Evolutionary conservation across 495 filamentous ascomycete species (phyloP), one percentile per base, ranked within the genome.

Genomic region (Amphirosellinia nigrospora): DNA sequence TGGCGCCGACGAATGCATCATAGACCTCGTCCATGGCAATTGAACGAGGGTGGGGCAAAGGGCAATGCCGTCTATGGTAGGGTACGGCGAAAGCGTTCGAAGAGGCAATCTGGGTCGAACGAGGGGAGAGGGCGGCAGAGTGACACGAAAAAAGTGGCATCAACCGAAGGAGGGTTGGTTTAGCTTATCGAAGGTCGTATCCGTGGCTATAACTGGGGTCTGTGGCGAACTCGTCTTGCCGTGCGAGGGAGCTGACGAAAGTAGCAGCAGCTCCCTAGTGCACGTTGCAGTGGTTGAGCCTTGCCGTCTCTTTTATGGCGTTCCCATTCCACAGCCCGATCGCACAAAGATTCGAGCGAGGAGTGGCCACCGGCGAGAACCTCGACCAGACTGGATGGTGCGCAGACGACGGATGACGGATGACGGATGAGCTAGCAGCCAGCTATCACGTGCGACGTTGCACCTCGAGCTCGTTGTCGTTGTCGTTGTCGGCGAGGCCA

Each of bases 1-100:
- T 39, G 70, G 64, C 23, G 67, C 69, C 50, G 71, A 71, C 48
- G 74, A 59, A 59, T 63, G 70, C 70, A 67, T 76, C 73, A 41
- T 71, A 73, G 19, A 59, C 76, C 43, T 80, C 78, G 63, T 80
- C 78, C 78, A 80, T 80, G 70, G 68, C 62, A 52, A 30, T 45
- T 34, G 15, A 66, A n/a, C 36, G 15, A 64, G 36, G 38, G 19
- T n/a, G 28, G 11, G 10, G 9, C 52, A 26, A 34, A 46, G 26
- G 60, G 59, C 11, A 36, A 55, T 43, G 45, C 30, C 30, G 55
- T 30, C 55, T 48, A 53, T 30, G 46, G 64, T 10, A 21, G 30
- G 32, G 46, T 62, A 32, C 66, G 56, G 66, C 28, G 28, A 50
- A 41, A 21, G 53, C 13, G 55, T 50, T 48, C 45, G 41, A 52